Percentiles rank a stretch among this genome's conserved stretches.
phyloP scores from a whole-genome alignment of 1,139 yeast genomes.

The Scheffersomyces parashehatae region DNA sequence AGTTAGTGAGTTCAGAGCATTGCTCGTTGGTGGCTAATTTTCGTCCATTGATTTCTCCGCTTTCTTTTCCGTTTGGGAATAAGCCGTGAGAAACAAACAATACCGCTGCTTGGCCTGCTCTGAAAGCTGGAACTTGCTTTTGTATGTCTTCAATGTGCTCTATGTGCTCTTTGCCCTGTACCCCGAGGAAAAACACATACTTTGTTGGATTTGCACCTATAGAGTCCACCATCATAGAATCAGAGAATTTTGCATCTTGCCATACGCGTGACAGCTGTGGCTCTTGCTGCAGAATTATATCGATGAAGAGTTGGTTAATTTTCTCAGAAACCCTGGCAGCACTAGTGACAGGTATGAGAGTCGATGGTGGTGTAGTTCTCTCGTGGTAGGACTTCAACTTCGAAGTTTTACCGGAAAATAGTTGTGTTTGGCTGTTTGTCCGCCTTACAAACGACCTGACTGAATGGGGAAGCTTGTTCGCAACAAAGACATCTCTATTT shows the following conservation, averaged over 20 bases:
- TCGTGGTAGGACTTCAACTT: too few relatives aligned
- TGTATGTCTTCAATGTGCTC: constrained; percentile 3
- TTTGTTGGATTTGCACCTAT: neutral
- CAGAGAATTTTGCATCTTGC: neutral
- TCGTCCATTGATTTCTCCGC: neutral
- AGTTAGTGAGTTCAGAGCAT: constrained; percentile 22
- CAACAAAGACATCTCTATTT: too few relatives aligned
- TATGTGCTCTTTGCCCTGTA: constrained; percentile 22
- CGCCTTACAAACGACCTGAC: too few relatives aligned
- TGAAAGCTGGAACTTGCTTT: constrained; percentile 4
- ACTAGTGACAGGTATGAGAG: too few relatives aligned
- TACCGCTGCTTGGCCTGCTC: constrained; percentile 1
- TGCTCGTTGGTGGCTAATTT: constrained; percentile 9
- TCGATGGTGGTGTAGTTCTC: too few relatives aligned
- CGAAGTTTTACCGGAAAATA: too few relatives aligned
- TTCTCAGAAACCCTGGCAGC: too few relatives aligned
- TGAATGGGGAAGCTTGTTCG: too few relatives aligned
- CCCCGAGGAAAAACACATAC: constrained; percentile 17
- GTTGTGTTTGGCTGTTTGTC: too few relatives aligned
- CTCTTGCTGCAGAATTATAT: too few relatives aligned
- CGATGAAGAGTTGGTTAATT: too few relatives aligned
- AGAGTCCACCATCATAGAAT: neutral
- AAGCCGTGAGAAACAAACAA: constrained; percentile 10
- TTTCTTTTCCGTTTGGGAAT: neutral
- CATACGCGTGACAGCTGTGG: too few relatives aligned